Conservation (phyloP, 176 grass and related monocot species). For the Aegilops umbellulata region DNA sequence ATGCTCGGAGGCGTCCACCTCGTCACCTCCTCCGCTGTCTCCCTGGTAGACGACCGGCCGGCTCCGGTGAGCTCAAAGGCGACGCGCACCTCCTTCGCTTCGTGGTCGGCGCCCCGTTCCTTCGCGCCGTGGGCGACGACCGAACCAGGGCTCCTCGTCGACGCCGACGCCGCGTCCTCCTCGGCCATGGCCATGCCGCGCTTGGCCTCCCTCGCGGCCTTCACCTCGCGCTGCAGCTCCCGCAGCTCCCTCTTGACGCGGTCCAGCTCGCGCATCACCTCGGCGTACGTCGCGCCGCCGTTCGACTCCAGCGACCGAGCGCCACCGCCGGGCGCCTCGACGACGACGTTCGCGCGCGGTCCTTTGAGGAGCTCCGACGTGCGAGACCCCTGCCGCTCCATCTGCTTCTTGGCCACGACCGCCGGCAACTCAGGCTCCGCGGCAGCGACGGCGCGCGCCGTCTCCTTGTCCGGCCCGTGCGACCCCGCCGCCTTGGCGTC, state of each 20-base stretch:
- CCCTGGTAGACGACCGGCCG: not conserved
- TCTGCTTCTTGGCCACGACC: conserved; percentile 22
- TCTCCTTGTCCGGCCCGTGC: conserved; percentile 22
- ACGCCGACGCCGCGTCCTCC: not conserved
- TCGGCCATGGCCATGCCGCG: conserved; percentile 4
- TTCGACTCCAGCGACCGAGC: not conserved
- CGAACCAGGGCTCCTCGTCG: not conserved
- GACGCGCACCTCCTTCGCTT: not conserved
- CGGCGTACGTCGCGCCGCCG: conserved; percentile 2
- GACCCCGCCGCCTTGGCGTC: too few relatives aligned
- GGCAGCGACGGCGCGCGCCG: conserved; percentile 5
- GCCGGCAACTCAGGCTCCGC: conserved; percentile 29
- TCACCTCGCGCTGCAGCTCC: conserved; percentile 59
- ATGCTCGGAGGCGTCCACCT: conserved; percentile 18
- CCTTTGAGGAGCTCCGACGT: conserved; percentile 10
- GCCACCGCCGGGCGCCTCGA: not conserved
- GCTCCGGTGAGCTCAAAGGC: not conserved
- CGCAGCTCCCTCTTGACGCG: conserved; percentile 62
- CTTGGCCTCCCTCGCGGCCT: conserved; percentile 31
- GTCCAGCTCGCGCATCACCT: conserved; percentile 58
- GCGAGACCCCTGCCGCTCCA: conserved; percentile 33
- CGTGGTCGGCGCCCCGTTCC: conserved; percentile 16
- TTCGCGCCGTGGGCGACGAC: not conserved
- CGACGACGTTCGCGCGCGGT: not conserved
- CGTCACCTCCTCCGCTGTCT: not conserved